Percentiles rank a stretch among this genome's conserved stretches.
Conservation (phyloP, 768 basidiomycete genomes). For the Fomitopsis serialis region DNA sequence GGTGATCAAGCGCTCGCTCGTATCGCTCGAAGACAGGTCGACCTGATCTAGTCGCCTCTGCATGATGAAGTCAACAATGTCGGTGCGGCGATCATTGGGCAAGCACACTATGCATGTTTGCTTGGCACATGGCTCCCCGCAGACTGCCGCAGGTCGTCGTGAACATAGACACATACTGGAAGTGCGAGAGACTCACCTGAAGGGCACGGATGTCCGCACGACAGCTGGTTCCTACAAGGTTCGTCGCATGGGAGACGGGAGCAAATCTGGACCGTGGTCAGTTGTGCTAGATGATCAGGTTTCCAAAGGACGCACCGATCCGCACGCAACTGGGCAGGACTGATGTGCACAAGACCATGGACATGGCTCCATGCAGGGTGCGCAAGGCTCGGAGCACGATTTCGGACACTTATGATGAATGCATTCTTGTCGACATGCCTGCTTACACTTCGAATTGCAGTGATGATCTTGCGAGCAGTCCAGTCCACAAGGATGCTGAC, state of each 20-base stretch:
- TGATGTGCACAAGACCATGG: constrained; percentile 29
- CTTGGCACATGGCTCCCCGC: constrained; percentile 29
- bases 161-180: neutral
- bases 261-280: constrained; percentile 24
- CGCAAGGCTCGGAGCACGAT: constrained; percentile 26
- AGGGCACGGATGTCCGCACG: constrained; percentile 33
- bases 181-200: constrained; percentile 22
- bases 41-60: constrained; percentile 23
- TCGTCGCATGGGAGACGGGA: constrained; percentile 32
- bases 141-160: constrained; percentile 21
- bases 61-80: constrained; percentile 33
- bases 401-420: constrained; percentile 23
- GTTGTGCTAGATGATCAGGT: neutral
- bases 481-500: constrained; percentile 26
- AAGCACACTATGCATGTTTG: constrained; percentile 31
- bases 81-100: constrained; percentile 13
- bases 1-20: constrained; percentile 22
- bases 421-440: constrained; percentile 23
- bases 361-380: constrained; percentile 31
- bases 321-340: constrained; percentile 29
- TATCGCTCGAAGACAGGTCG: constrained; percentile 21
- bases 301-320: constrained; percentile 24
- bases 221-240: constrained; percentile 23
- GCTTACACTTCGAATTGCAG: constrained; percentile 23
- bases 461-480: constrained; percentile 23